Evolutionary conservation across 306 rosid genomes (phyloP).

Genomic region (Canavalia gladiata): DNA sequence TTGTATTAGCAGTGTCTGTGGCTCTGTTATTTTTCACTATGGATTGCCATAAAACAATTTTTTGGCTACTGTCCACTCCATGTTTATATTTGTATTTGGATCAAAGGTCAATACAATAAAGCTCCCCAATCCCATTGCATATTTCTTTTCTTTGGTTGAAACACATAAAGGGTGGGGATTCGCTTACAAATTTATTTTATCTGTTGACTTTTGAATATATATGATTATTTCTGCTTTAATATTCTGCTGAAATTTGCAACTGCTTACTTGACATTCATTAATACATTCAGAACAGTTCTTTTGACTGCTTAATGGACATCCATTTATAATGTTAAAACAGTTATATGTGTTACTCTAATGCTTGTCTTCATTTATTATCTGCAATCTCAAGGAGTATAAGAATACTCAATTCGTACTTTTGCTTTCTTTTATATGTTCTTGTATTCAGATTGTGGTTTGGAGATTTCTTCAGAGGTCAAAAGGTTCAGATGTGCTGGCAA

Average conservation of each 20-base stretch:
- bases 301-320: conserved; percentile 28
- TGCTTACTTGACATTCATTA: conserved; percentile 10
- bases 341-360: conserved; percentile 20
- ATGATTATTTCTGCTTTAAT: conserved; percentile 13
- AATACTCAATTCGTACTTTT: conserved; percentile 22
- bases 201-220: background rate
- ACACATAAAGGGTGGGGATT: conserved; percentile 26
- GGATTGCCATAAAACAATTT: conserved; percentile 25
- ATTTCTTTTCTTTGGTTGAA: conserved; percentile 15
- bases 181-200: conserved; percentile 1
- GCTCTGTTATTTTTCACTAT: conserved; percentile 23
- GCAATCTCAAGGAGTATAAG: conserved; percentile 37
- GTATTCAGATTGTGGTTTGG: conserved; percentile 88
- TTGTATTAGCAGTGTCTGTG: conserved; percentile 10
- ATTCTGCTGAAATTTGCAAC: conserved; percentile 36
- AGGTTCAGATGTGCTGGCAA: conserved; percentile 83
- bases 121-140: conserved; percentile 7
- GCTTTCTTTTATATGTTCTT: conserved; percentile 42
- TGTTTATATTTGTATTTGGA: conserved; percentile 38
- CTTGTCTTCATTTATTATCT: conserved; percentile 34
- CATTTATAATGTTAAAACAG: conserved; percentile 10
- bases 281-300: conserved; percentile 26
- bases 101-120: conserved; percentile 6
- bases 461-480: conserved; percentile 84
- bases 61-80: conserved; percentile 12